Evolutionary conservation across 2,329 filamentous ascomycete species (phyloP), one percentile per base, ranked within the genome.

Genomic region (Aureobasidium lini): DNA sequence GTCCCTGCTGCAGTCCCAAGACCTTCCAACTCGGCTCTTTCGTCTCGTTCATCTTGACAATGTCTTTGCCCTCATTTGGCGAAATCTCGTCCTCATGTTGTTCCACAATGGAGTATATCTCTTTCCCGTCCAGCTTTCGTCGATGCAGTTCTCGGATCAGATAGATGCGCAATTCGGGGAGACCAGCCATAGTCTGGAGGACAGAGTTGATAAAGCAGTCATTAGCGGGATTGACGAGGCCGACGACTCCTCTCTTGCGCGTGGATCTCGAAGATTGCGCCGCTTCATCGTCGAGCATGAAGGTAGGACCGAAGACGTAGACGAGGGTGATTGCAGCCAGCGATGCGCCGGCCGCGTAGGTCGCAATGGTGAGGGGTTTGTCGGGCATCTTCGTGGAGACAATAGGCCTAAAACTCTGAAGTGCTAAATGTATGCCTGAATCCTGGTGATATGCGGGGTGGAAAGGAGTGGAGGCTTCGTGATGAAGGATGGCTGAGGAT

Each of bases 251-350:
- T 70, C 90, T 93, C 74, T 91, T 94, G 66, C 89, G 85, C 63
- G 77, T 76, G 61, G 81, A 82, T 62, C 73, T 76, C 59, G 81
- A 83, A 62, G 73, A 77, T 60, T 74, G 76, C 28, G 79, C 78
- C 54, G 86, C 82, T 60, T 94, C 88, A 70, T 87, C 85, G 75
- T 99, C 93, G 72, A 97, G 87, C 68, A 95, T 89, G 74, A 93
- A 97, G 56, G 92, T 97, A n/a, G 94, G 94, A 8, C 88, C 91
- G 75, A 99, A 97, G 67, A 97, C 93, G 75, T 97, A 99, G 72
- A 97, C 89, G 60, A 97, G 84, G 34, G 94, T 93, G 63, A 95
- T 89, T 63, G 94, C 94, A 59, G 94, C 94, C 63, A 99, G 87
- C 58, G 92, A 96, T 62, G 93, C 94, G 67, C 93, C 93, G 61